Percentiles rank a stretch among this genome's conserved stretches.
These are phyloP conservation scores for Volvox reticuliferus DNA, from an alignment of 139 green algal species.

Conservation along the genomic window DNA sequence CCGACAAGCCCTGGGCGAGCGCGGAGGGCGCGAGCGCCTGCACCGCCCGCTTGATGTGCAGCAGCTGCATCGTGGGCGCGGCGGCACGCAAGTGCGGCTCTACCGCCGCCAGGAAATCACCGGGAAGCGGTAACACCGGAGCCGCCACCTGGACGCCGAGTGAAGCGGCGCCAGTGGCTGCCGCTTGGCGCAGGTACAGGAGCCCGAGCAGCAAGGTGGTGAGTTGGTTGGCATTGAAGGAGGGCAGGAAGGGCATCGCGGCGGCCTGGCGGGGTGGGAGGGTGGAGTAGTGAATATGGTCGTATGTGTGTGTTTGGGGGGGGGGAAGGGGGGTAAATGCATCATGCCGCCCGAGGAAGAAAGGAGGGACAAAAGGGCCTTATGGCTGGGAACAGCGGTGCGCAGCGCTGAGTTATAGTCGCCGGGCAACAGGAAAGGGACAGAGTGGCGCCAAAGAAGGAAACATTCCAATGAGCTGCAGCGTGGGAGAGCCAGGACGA, in stretches of 20 bases:
- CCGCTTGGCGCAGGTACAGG: background rate
- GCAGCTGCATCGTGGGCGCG: background rate
- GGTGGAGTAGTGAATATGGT: no score
- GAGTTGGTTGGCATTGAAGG: background rate
- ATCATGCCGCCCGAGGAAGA: no score
- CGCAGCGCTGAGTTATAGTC: no score
- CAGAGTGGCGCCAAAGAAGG: no score
- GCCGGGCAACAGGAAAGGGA: no score
- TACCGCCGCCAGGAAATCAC: background rate
- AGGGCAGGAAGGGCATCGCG: background rate
- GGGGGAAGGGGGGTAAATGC: no score
- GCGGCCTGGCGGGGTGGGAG: background rate
- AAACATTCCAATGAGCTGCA: no score
- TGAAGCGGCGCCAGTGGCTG: background rate
- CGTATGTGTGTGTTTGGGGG: no score
- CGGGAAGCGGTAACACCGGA: background rate
- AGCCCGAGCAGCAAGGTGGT: background rate
- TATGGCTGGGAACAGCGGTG: no score
- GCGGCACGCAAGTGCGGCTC: background rate
- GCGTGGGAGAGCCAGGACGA: no score
- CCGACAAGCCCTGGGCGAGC: background rate
- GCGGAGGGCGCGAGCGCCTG: slow-evolving; percentile 23
- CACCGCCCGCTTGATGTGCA: slow-evolving; percentile 14
- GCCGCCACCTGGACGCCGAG: background rate
- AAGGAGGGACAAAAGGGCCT: no score